Evolutionary conservation across 495 filamentous ascomycete genomes (phyloP).

Genomic region (Cladorrhinum samala): DNA sequence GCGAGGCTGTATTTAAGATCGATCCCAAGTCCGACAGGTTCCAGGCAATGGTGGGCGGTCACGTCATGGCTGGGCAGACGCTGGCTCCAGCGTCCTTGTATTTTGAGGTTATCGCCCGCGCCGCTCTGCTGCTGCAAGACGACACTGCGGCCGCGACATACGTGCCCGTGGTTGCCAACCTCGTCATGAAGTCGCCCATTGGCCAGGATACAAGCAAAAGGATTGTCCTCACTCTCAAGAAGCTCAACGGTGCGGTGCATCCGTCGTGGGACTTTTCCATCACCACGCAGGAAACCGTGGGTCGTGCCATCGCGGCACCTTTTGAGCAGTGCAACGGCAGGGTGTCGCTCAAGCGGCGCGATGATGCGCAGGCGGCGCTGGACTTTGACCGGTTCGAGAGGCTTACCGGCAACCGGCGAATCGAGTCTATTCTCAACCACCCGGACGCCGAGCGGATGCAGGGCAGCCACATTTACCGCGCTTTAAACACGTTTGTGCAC

Average conservation of each 20-base stretch:
- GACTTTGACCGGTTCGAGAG: background rate
- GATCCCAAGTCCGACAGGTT: slow-evolving; percentile 4
- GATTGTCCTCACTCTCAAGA: no score
- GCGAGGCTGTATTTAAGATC: slow-evolving; percentile 4
- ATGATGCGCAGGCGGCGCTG: background rate
- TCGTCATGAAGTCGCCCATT: background rate
- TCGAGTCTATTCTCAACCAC: background rate
- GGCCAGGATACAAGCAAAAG: no score
- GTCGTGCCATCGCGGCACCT: no score
- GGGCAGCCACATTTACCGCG: background rate
- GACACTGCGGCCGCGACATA: background rate
- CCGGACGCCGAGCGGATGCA: background rate
- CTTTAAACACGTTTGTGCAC: background rate
- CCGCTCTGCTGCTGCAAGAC: slow-evolving; percentile 14
- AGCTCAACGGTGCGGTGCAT: no score
- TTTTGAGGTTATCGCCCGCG: slow-evolving; percentile 26
- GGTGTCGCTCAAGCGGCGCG: background rate
- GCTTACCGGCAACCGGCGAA: background rate
- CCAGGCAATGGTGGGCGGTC: slow-evolving; percentile 13
- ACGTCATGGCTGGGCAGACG: slow-evolving; percentile 18
- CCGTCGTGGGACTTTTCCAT: no score
- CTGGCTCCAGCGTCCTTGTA: slow-evolving; percentile 36
- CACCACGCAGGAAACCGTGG: no score
- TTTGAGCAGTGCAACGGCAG: background rate
- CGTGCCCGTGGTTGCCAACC: slow-evolving; percentile 1